Conservation (phyloP, 441 rosid species). For the Euphorbia schlechtendalii region DNA sequence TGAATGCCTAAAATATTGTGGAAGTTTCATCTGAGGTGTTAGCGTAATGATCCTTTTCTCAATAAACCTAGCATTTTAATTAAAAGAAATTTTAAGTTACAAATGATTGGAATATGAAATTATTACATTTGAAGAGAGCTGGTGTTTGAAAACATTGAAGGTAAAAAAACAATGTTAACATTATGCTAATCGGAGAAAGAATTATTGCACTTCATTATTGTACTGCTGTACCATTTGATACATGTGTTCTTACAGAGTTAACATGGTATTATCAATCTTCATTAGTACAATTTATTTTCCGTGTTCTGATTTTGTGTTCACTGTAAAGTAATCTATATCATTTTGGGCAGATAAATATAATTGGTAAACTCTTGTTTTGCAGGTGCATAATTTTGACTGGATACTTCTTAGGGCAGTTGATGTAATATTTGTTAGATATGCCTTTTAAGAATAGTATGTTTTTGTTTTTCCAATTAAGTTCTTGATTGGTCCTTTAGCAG, state of each 20-base stretch:
- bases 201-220: not conserved
- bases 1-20: not conserved
- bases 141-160: not conserved
- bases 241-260: not conserved
- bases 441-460: not conserved
- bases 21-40: not conserved
- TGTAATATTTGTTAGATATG: not conserved
- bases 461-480: not conserved
- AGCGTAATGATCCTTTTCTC: not conserved
- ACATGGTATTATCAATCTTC: not conserved
- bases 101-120: not conserved
- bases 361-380: not conserved
- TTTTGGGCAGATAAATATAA: not conserved
- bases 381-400: constrained; percentile 5
- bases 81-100: not conserved
- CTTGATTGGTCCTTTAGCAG: constrained; percentile 1
- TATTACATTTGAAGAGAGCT: not conserved
- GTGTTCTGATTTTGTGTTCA: not conserved
- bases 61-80: constrained; percentile 2
- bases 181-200: not conserved
- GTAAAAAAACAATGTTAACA: not conserved
- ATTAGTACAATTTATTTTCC: not conserved
- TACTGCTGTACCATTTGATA: not conserved
- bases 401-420: constrained; percentile 8
- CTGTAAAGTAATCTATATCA: not conserved